A percentile compares a stretch with the other conserved stretches of the same genome.
phyloP scores from a whole-genome alignment of 345 rosid genomes.

The Viola odorata region DNA sequence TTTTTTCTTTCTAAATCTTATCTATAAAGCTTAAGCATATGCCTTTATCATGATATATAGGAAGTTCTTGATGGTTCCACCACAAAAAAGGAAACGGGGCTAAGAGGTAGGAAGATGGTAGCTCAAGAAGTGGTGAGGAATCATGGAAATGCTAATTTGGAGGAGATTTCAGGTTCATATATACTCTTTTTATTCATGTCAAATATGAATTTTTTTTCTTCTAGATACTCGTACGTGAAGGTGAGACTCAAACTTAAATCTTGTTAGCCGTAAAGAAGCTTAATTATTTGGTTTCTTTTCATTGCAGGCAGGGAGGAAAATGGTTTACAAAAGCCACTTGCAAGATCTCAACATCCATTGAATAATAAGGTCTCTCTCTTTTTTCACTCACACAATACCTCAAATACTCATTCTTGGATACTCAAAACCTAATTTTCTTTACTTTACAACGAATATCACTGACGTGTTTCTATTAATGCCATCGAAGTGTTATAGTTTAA shows the following conservation, averaged over 20 bases:
- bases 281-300: slow-evolving; percentile 34
- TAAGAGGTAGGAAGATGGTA: slow-evolving; percentile 41
- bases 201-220: slow-evolving; percentile 29
- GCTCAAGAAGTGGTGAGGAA: slow-evolving; percentile 6
- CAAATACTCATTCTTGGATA: not conserved
- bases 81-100: slow-evolving; percentile 8
- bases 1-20: not conserved
- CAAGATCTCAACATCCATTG: slow-evolving; percentile 9
- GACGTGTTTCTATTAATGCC: no score
- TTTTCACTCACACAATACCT: not conserved
- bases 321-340: not conserved
- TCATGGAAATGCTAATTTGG: slow-evolving; percentile 9
- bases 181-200: slow-evolving; percentile 20
- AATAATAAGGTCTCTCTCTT: slow-evolving; percentile 11
- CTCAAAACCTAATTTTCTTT: not conserved
- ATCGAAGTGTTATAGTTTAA: no score
- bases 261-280: slow-evolving; percentile 15
- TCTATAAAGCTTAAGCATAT: not conserved
- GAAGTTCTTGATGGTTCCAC: slow-evolving; percentile 21
- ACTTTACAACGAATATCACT: not conserved
- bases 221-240: slow-evolving; percentile 10
- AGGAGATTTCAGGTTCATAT: slow-evolving; percentile 44
- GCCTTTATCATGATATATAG: slow-evolving; percentile 13
- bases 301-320: slow-evolving; percentile 13
- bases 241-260: slow-evolving; percentile 7